phyloP scores from a whole-genome alignment of 768 basidiomycete genomes.

The Termitomyces sp. region DNA sequence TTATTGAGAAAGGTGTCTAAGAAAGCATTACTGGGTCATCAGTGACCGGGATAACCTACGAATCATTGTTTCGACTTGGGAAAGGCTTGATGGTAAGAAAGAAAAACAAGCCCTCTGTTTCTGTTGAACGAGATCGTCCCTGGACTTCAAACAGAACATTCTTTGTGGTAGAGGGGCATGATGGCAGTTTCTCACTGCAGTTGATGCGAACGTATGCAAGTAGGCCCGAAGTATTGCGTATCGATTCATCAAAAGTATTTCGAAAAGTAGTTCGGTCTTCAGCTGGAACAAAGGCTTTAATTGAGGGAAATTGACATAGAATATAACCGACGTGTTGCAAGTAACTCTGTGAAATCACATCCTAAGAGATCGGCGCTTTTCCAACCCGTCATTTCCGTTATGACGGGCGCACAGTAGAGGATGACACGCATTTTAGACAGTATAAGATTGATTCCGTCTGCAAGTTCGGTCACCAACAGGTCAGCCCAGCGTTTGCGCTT shows the following conservation, averaged over 20 bases:
- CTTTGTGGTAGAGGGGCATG: constrained; percentile 22
- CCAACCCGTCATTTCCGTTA: constrained; percentile 76
- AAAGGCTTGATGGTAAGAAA: constrained; percentile 75
- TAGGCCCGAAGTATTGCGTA: constrained; percentile 45
- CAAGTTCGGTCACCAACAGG: constrained; percentile 67
- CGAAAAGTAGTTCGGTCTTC: constrained; percentile 56
- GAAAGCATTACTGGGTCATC: background rate
- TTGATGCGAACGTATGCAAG: constrained; percentile 57
- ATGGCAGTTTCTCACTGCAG: constrained; percentile 27
- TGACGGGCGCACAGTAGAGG: constrained; percentile 62
- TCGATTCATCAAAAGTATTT: constrained; percentile 48
- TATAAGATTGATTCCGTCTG: constrained; percentile 66
- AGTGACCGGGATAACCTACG: constrained; percentile 53
- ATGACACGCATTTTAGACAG: constrained; percentile 59
- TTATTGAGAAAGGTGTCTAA: background rate
- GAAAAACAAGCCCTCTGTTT: constrained; percentile 48
- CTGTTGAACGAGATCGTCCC: constrained; percentile 51
- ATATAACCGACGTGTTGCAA: constrained; percentile 47
- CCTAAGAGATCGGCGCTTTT: constrained; percentile 68
- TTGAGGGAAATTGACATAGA: background rate
- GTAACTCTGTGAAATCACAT: constrained; percentile 54
- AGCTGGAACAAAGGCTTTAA: constrained; percentile 26
- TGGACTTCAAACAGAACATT: constrained; percentile 68
- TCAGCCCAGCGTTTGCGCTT: constrained; percentile 87
- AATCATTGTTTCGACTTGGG: constrained; percentile 65